phyloP scores from a whole-genome alignment of 2,329 filamentous ascomycete genomes.

The Hypoxylon sp. region DNA sequence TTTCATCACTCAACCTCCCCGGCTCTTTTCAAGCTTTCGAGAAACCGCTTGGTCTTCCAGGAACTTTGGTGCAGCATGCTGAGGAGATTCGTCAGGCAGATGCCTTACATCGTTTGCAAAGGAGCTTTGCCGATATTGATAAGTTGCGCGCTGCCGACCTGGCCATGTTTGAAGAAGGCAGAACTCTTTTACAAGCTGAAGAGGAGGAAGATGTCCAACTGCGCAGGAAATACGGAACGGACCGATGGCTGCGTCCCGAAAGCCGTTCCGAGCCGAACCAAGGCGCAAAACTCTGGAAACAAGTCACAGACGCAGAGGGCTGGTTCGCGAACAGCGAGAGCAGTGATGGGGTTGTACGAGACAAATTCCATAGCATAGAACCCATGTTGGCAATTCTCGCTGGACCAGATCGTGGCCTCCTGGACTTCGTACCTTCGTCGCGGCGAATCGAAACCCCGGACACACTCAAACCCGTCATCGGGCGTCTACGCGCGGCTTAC shows the following conservation, averaged over 20 bases:
- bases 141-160: conserved; percentile 88
- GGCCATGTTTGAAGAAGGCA: conserved; percentile 85
- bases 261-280: conserved; percentile 76
- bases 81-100: conserved; percentile 95
- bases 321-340: conserved; percentile 80
- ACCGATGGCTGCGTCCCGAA: conserved; percentile 82
- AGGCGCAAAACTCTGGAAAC: conserved; percentile 78
- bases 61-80: conserved; percentile 87
- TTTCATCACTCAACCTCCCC: conserved; percentile 88
- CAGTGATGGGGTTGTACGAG: conserved; percentile 75
- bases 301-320: conserved; percentile 84
- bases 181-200: conserved; percentile 82
- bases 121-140: conserved; percentile 88
- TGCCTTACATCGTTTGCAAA: conserved; percentile 81
- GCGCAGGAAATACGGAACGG: conserved; percentile 85
- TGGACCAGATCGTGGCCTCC: conserved; percentile 83
- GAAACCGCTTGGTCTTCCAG: conserved; percentile 91
- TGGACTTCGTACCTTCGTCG: conserved; percentile 91
- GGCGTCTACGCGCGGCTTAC: conserved; percentile 81
- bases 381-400: conserved; percentile 81
- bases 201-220: conserved; percentile 85
- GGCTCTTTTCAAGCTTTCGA: conserved; percentile 95
- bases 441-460: conserved; percentile 84
- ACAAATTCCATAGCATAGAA: conserved; percentile 84
- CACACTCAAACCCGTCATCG: conserved; percentile 83